These are phyloP conservation scores for Chlorella sp. DNA, from an alignment of 139 green algal genomes.

Conservation along the genomic window DNA sequence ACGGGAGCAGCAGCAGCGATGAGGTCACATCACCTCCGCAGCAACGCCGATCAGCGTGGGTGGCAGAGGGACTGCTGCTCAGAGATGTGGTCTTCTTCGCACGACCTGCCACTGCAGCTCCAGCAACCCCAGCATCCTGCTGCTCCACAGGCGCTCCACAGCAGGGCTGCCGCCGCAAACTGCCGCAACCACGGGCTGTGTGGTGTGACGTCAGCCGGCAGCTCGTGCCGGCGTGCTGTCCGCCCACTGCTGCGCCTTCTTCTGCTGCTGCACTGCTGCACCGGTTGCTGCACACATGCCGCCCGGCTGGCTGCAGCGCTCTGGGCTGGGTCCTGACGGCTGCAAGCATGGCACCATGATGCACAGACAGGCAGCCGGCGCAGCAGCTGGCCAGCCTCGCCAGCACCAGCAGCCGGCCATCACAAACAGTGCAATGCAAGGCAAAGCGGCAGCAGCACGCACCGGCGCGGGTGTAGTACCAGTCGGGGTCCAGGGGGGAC, in stretches of 20 bases:
- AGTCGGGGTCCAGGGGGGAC: constrained; percentile 94
- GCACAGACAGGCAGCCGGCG: not conserved
- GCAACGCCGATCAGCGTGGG: too few relatives aligned
- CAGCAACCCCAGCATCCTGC: too few relatives aligned
- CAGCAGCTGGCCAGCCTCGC: not conserved
- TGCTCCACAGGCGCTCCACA: not conserved
- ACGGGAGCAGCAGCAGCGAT: not conserved
- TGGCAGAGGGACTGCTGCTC: too few relatives aligned
- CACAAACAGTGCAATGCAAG: not conserved
- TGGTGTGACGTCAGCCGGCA: too few relatives aligned
- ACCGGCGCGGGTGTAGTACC: constrained; percentile 98
- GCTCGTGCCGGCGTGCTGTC: not conserved
- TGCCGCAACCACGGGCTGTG: too few relatives aligned
- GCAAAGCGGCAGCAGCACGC: not conserved
- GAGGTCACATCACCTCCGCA: too few relatives aligned
- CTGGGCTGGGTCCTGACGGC: too few relatives aligned
- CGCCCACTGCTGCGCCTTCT: not conserved
- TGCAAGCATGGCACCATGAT: too few relatives aligned
- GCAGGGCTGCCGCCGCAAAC: too few relatives aligned
- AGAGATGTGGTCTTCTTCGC: not conserved
- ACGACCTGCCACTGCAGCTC: too few relatives aligned
- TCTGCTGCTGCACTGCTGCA: not conserved
- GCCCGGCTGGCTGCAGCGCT: too few relatives aligned
- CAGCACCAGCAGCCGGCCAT: too few relatives aligned
- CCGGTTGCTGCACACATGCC: not conserved